A percentile compares a stretch with the other conserved stretches of the same genome.
Evolutionary conservation across 2,329 filamentous ascomycete genomes (phyloP).

Genomic region (Myriosclerotinia duriaeana): DNA sequence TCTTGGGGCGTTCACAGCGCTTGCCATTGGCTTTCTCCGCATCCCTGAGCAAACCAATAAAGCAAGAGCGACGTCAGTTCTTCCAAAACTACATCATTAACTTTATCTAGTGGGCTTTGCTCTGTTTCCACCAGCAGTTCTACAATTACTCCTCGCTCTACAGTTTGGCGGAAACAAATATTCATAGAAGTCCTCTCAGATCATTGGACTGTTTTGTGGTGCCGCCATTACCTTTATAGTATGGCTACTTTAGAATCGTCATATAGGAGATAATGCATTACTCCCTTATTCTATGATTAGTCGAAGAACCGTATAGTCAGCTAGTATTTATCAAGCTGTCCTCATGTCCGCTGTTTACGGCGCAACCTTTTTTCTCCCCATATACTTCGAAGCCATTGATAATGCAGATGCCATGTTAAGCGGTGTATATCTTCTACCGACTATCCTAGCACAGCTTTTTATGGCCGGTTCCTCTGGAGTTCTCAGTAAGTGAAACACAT

Average conservation of each 20-base stretch:
- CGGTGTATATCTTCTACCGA: conserved; percentile 44
- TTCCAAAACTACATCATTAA: no score
- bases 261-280: conserved; percentile 35
- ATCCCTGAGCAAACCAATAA: no score
- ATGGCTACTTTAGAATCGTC: conserved; percentile 35
- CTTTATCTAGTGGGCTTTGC: no score
- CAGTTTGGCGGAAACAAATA: conserved; percentile 40
- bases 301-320: conserved; percentile 29
- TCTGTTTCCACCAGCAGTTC: no score
- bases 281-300: conserved; percentile 33
- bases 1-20: conserved; percentile 41
- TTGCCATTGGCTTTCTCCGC: conserved; percentile 43
- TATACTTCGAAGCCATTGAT: conserved; percentile 48
- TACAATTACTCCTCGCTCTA: conserved; percentile 42
- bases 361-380: conserved; percentile 28
- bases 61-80: no score
- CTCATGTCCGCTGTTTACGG: conserved; percentile 8
- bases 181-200: conserved; percentile 33
- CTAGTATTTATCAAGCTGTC: conserved; percentile 22
- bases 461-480: conserved; percentile 19
- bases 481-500: conserved; percentile 14
- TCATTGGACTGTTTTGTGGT: conserved; percentile 32
- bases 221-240: conserved; percentile 26
- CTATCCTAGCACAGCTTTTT: conserved; percentile 39
- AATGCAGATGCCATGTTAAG: conserved; percentile 40